Base-by-base conservation (phyloP, 140 eudicot genomes). In the Oenanthe javanica region DNA sequence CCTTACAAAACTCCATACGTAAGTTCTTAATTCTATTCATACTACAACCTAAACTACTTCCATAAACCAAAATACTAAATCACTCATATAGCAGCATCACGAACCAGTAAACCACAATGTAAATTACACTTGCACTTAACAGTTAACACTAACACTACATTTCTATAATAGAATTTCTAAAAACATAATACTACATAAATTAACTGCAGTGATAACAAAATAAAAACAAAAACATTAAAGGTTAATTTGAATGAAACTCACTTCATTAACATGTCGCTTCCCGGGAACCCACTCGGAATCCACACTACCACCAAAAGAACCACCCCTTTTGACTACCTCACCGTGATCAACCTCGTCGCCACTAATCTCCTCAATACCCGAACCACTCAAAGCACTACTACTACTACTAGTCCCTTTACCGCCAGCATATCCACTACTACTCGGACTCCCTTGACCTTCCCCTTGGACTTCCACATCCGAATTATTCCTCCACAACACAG, bases 361-460 rank as follows among this genome's bases (percentile, higher is more conserved):
- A 36, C 83, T 85, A 74, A 76, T 81, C 81, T 86, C 89, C 74
- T 78, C 86, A 77, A 83, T 84, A 75, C 88, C 93, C 52, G 85
- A 84, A 10, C 84, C 91, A 81, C 91, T 80, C 38, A 84, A 63
- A 36, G 81, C 87, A 54, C 84, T 81, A 50, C 90, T 31, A 31
- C 36, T 31, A 31, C 36, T 81, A 50, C 90, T 86, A 79, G 93
- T 90, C 71, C 96, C 97, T 80, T 88, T 91, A 86, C 89, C 98
- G 12, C 92, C 98, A 5, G 95, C 97, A 77, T 93, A 91, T 4
- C 93, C 97, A 75, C 97, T 93, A 86, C 98, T 93, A 75, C 90
- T 89, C 48, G 98, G 92, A 79, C 94, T 90, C 79, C 81, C 72
- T 64, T 77, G 79, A 47, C 79, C 86, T 38, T 87, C 91, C 79